Percentiles rank a stretch among this genome's conserved stretches.
Evolutionary conservation across 2,329 filamentous ascomycete genomes (phyloP).

Genomic region (Trichoderma koningiopsis): DNA sequence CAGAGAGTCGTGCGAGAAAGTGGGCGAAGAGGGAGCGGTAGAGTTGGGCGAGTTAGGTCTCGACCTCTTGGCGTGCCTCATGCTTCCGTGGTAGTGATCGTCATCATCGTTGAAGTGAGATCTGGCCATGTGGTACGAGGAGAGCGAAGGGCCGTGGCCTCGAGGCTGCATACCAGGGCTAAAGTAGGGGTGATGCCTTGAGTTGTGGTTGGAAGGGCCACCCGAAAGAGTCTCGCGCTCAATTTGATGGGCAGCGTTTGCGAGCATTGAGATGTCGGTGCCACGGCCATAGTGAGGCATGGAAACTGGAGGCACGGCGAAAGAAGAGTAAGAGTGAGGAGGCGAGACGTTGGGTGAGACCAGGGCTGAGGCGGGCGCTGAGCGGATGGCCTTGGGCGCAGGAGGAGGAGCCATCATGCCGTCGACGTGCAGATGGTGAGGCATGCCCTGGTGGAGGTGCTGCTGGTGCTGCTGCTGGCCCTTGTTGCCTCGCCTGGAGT

Average conservation of each 20-base stretch:
- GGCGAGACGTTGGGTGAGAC: slow-evolving; percentile 96
- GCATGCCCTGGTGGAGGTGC: slow-evolving; percentile 43
- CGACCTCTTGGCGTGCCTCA: slow-evolving; percentile 82
- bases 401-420: slow-evolving; percentile 78
- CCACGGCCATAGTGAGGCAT: slow-evolving; percentile 54
- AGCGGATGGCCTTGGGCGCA: slow-evolving; percentile 78
- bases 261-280: slow-evolving; percentile 61
- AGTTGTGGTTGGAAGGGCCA: slow-evolving; percentile 45
- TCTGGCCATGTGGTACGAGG: slow-evolving; percentile 92
- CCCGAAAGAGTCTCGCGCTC: slow-evolving; percentile 57
- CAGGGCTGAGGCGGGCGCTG: slow-evolving; percentile 81
- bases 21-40: slow-evolving; percentile 92
- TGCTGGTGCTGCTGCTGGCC: slow-evolving; percentile 50
- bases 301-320: slow-evolving; percentile 52
- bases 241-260: slow-evolving; percentile 62
- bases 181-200: slow-evolving; percentile 59
- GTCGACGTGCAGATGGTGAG: slow-evolving; percentile 53
- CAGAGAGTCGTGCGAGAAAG: slow-evolving; percentile 92
- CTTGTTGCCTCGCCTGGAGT: slow-evolving; percentile 92
- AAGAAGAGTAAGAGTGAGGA: slow-evolving; percentile 83
- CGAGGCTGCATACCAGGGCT: slow-evolving; percentile 53
- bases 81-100: slow-evolving; percentile 69
- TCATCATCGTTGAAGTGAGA: slow-evolving; percentile 80
- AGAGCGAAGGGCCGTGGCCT: slow-evolving; percentile 72
- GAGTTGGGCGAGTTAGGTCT: slow-evolving; percentile 93